phyloP scores from a whole-genome alignment of 2,329 filamentous ascomycete genomes.

The Plectosphaerella plurivora region DNA sequence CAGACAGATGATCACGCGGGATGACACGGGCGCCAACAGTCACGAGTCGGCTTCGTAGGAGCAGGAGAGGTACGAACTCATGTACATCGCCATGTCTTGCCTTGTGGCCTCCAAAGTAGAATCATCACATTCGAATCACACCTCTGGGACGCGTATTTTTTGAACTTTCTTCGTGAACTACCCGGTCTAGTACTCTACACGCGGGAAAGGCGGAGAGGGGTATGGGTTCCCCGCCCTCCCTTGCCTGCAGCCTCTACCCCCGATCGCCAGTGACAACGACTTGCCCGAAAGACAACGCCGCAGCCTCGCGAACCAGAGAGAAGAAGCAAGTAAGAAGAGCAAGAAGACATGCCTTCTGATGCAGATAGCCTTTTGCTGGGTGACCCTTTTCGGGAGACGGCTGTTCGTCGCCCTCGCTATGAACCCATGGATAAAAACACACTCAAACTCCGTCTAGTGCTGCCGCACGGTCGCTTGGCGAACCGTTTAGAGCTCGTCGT shows the following conservation, averaged over 20 bases:
- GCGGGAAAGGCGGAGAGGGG: background rate
- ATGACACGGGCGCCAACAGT: background rate
- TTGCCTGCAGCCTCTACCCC: too few relatives aligned
- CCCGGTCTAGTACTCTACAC: background rate
- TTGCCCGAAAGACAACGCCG: too few relatives aligned
- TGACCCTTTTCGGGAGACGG: too few relatives aligned
- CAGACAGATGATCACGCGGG: constrained; percentile 2
- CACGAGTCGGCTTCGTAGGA: background rate
- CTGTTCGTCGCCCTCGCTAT: constrained; percentile 1
- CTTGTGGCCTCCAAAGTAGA: background rate
- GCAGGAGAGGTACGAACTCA: too few relatives aligned
- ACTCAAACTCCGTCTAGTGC: background rate
- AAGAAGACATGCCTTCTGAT: background rate
- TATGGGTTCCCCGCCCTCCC: background rate
- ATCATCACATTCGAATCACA: background rate
- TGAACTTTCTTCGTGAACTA: background rate
- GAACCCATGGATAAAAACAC: constrained; percentile 6
- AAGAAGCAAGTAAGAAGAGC: background rate
- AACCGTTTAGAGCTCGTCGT: constrained; percentile 74
- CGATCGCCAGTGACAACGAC: too few relatives aligned
- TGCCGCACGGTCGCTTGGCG: constrained; percentile 13
- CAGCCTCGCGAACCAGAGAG: too few relatives aligned
- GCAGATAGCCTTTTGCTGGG: too few relatives aligned
- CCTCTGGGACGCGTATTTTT: background rate
- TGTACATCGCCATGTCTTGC: background rate